Conservation (phyloP, 139 green algal genomes). For the Picochlorum sp. region DNA sequence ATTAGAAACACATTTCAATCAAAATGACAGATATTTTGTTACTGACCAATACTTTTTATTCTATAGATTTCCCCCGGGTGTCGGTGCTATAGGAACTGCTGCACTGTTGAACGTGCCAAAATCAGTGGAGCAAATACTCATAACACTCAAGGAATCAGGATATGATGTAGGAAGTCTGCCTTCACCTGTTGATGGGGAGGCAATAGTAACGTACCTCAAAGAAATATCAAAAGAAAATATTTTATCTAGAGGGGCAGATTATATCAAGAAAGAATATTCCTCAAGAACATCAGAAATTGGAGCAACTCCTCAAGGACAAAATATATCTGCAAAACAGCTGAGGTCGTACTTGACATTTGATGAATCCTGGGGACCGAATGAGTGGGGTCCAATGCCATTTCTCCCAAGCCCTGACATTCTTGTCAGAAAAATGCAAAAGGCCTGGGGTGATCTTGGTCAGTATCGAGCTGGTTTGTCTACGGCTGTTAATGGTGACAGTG, state of each 20-base stretch:
- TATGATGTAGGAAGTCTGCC: conserved; percentile 67
- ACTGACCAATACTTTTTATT: no score
- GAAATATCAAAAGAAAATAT: conserved; percentile 3
- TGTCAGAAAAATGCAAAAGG: conserved; percentile 67
- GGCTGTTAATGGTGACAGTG: conserved; percentile 20
- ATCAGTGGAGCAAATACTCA: conserved; percentile 62
- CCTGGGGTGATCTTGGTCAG: conserved; percentile 73
- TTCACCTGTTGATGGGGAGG: conserved; percentile 53
- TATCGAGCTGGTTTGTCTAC: conserved; percentile 54
- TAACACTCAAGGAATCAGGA: conserved; percentile 44
- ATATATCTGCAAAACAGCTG: conserved; percentile 48
- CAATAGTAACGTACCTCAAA: conserved; percentile 45
- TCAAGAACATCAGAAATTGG: conserved; percentile 23
- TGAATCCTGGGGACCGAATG: conserved; percentile 64
- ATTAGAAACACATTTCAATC: no score
- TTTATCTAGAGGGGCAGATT: conserved; percentile 19
- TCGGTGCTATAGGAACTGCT: conserved; percentile 90
- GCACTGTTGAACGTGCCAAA: conserved; percentile 93
- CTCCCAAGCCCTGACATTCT: conserved; percentile 71
- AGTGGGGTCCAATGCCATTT: conserved; percentile 85
- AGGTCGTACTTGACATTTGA: conserved; percentile 64
- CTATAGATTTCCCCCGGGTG: conserved; percentile 95
- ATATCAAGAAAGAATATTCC: conserved; percentile 12
- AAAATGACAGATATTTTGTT: no score
- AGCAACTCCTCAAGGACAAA: conserved; percentile 10